Evolutionary conservation across 148 eudicot species (phyloP).

Genomic region (Pouteria glomerata): DNA sequence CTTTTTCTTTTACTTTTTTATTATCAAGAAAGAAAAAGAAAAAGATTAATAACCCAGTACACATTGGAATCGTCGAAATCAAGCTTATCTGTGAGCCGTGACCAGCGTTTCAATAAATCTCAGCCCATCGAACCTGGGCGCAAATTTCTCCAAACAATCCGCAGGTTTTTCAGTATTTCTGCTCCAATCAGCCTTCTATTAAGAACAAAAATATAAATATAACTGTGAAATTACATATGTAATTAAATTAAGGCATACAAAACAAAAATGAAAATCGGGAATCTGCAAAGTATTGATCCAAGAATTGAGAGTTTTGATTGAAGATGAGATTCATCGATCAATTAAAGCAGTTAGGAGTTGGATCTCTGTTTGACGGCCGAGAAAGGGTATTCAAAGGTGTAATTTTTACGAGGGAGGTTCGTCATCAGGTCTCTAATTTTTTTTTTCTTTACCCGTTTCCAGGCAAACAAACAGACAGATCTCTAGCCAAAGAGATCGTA

Average conservation of each 20-base stretch:
- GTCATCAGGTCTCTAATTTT: neutral
- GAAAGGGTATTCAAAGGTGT: neutral
- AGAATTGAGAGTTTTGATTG: no score
- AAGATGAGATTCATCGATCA: neutral
- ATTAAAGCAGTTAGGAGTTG: neutral
- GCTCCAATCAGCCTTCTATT: constrained; percentile 5
- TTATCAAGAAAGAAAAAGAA: no score
- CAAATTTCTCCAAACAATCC: constrained; percentile 4
- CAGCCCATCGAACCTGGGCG: constrained; percentile 16
- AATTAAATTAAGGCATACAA: neutral
- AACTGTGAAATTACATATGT: neutral
- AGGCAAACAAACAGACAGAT: neutral
- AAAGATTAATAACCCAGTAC: no score
- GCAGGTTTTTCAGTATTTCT: neutral
- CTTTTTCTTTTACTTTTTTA: no score
- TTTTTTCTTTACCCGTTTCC: neutral
- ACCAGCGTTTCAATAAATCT: constrained; percentile 18
- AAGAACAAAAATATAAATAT: neutral
- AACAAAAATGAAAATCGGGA: no score
- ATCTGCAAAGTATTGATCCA: no score
- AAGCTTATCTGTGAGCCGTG: constrained; percentile 17
- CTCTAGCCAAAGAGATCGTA: neutral
- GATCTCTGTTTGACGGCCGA: neutral
- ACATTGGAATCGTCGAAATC: neutral
- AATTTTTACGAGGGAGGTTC: no score